A percentile compares a stretch with the other conserved stretches of the same genome.
These are phyloP conservation scores for Buddleja alternifolia DNA, from an alignment of 257 asterid genomes.

Conservation along the genomic window DNA sequence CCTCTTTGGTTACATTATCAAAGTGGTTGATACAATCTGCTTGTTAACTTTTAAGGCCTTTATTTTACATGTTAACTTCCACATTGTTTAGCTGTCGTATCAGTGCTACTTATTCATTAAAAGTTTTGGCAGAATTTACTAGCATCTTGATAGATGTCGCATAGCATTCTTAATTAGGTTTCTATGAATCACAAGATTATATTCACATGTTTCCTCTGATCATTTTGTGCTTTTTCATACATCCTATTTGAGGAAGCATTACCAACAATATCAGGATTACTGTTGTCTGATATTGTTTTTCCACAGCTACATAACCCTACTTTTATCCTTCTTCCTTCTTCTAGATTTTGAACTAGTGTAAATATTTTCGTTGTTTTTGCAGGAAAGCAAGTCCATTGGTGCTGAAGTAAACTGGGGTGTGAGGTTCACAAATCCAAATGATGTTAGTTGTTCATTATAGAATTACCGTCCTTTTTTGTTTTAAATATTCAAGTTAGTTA, in stretches of 20 bases:
- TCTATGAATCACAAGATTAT: background rate
- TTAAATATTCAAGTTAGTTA: slow-evolving; percentile 21
- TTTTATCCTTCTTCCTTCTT: background rate
- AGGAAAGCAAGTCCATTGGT: slow-evolving; percentile 94
- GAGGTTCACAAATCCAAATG: slow-evolving; percentile 80
- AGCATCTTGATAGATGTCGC: slow-evolving; percentile 9
- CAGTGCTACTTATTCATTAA: background rate
- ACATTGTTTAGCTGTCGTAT: slow-evolving; percentile 12
- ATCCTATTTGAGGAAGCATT: background rate
- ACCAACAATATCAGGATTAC: slow-evolving; percentile 9
- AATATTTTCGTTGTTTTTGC: slow-evolving; percentile 33
- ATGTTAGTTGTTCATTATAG: slow-evolving; percentile 52
- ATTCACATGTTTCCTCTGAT: slow-evolving; percentile 8
- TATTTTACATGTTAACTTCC: background rate
- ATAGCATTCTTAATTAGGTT: background rate
- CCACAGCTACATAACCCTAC: background rate
- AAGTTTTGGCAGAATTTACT: slow-evolving; percentile 3
- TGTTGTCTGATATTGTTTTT: slow-evolving; percentile 8
- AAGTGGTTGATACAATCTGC: slow-evolving; percentile 5
- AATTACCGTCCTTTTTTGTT: slow-evolving; percentile 16
- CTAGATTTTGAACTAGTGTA: slow-evolving; percentile 9
- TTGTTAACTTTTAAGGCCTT: background rate
- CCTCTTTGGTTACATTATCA: slow-evolving; percentile 2
- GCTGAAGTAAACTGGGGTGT: slow-evolving; percentile 99
- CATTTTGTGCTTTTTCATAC: slow-evolving; percentile 15